A percentile compares a stretch with the other conserved stretches of the same genome.
These are phyloP conservation scores for Elongisporangium anandrum DNA, from an alignment of 352 stramenopile genomes.

Conservation along the genomic window DNA sequence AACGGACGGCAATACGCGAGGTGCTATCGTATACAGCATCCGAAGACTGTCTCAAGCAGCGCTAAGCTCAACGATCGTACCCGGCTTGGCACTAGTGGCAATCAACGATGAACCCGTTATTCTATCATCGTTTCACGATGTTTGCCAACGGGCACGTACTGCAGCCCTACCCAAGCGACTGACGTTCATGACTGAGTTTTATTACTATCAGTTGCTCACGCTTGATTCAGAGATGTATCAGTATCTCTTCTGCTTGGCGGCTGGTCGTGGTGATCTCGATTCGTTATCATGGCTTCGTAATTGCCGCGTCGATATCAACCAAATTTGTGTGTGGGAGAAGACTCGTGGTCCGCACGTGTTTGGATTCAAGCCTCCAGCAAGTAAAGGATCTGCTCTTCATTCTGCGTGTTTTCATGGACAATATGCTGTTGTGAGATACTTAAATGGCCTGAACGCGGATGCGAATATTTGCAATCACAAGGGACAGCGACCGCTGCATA, in stretches of 20 bases:
- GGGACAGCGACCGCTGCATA: constrained; percentile 61
- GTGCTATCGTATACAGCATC: constrained; percentile 70
- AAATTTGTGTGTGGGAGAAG: constrained; percentile 66
- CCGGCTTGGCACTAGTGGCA: constrained; percentile 70
- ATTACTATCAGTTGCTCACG: constrained; percentile 79
- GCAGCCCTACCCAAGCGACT: constrained; percentile 73
- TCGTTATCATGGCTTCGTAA: constrained; percentile 54
- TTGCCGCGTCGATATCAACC: constrained; percentile 57
- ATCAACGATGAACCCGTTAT: constrained; percentile 84
- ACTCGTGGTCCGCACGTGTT: constrained; percentile 66
- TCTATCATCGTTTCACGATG: constrained; percentile 75
- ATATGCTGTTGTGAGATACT: constrained; percentile 53
- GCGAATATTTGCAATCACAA: constrained; percentile 56
- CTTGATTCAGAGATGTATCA: constrained; percentile 77
- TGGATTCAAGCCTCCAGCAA: constrained; percentile 53
- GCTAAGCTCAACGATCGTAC: constrained; percentile 58
- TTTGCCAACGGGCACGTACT: constrained; percentile 52
- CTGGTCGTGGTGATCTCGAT: constrained; percentile 62
- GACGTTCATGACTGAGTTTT: constrained; percentile 82
- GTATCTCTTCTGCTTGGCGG: constrained; percentile 71
- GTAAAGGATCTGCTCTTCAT: constrained; percentile 55
- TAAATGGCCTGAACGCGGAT: constrained; percentile 43
- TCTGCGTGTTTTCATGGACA: constrained; percentile 59
- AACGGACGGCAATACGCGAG: constrained; percentile 69
- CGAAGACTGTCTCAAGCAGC: constrained; percentile 80